Conservation (phyloP, 495 filamentous ascomycete species). For the Saxophila tyrrhenica region DNA sequence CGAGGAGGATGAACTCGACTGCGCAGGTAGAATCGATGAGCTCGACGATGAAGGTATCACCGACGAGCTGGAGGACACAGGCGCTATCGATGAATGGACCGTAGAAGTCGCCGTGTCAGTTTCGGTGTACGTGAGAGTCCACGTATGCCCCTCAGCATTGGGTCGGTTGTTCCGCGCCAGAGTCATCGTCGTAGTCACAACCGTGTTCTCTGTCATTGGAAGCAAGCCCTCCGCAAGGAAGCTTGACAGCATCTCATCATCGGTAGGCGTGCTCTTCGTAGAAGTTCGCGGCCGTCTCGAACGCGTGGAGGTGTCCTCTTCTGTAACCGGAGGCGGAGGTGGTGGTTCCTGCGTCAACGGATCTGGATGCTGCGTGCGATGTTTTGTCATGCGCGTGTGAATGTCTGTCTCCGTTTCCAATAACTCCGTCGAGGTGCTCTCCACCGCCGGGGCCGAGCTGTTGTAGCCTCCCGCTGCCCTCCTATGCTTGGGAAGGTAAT, state of each 20-base stretch:
- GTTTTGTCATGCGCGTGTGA: conserved; percentile 5
- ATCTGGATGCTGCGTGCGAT: background rate
- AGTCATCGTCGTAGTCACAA: conserved; percentile 9
- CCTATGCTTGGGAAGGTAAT: conserved; percentile 37
- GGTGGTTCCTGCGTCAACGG: background rate
- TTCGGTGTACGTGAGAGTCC: conserved; percentile 14
- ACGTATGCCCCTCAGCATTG: conserved; percentile 1
- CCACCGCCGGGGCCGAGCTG: conserved; percentile 21
- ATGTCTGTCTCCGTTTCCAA: conserved; percentile 3
- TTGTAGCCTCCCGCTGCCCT: conserved; percentile 30
- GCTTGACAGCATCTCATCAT: background rate
- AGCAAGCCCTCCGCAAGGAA: conserved; percentile 2
- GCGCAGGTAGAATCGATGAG: conserved; percentile 3
- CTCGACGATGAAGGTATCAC: background rate
- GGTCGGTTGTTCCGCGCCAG: background rate
- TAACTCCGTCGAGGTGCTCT: conserved; percentile 14
- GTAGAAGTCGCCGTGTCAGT: conserved; percentile 3
- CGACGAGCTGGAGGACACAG: background rate
- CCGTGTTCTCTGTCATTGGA: conserved; percentile 2
- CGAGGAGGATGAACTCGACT: background rate
- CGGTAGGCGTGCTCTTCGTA: background rate
- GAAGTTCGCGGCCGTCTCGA: background rate
- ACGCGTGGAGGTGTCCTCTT: background rate
- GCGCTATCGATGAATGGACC: conserved; percentile 1
- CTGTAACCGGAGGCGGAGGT: conserved; percentile 3